Percentiles rank a stretch among this genome's conserved stretches.
phyloP scores from a whole-genome alignment of 2,329 filamentous ascomycete genomes.

The Aspergillus caelatus region DNA sequence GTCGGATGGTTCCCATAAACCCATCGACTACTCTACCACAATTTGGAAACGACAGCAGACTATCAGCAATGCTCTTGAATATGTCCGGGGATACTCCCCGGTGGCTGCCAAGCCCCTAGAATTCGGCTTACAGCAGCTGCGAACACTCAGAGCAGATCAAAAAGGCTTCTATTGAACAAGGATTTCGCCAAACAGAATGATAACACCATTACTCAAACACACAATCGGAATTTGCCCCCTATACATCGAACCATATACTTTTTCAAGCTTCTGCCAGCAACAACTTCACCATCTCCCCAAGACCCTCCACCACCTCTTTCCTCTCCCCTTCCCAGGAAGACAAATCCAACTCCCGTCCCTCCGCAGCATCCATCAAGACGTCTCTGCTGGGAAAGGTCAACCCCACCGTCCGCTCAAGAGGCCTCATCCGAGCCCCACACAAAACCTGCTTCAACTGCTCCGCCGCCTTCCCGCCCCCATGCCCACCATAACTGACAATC shows the following conservation, averaged over 20 bases:
- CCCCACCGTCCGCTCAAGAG: constrained; percentile 30
- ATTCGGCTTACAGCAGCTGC: background rate
- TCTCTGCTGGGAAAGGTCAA: constrained; percentile 30
- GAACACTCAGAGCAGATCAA: too few relatives aligned
- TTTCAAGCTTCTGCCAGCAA: background rate
- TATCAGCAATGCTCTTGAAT: background rate
- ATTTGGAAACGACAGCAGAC: background rate
- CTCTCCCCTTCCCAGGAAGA: background rate
- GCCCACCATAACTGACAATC: constrained; percentile 59
- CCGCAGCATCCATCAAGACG: background rate
- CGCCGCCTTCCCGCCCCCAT: constrained; percentile 43
- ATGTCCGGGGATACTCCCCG: background rate
- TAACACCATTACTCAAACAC: background rate
- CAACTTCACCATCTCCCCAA: background rate
- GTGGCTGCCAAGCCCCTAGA: background rate
- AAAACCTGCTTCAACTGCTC: constrained; percentile 40
- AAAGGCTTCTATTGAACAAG: background rate
- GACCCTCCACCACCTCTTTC: background rate
- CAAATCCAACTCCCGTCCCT: background rate
- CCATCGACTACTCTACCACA: too few relatives aligned
- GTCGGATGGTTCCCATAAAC: too few relatives aligned
- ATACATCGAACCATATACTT: background rate
- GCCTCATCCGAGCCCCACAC: constrained; percentile 38
- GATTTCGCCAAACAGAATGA: background rate
- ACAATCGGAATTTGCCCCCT: background rate